Conservation (phyloP, 305 asterid genomes). For the Solanum chacoense region DNA sequence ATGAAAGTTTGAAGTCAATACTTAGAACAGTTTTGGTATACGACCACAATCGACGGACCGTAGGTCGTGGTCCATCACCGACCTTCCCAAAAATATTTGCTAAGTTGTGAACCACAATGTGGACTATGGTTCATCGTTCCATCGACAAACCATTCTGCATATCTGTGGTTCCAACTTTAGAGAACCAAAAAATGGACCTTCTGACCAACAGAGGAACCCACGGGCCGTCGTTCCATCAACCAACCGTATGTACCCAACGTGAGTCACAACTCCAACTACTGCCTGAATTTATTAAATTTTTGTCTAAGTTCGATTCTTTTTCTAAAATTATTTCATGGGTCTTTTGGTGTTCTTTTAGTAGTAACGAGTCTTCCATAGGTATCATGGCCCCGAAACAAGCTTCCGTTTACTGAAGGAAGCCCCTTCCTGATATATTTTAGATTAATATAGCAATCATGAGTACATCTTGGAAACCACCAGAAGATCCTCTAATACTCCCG, state of each 20-base stretch:
- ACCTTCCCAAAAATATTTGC: not conserved
- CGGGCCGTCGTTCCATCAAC: rapidly evolving
- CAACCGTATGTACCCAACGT: not conserved
- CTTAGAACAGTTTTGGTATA: not conserved
- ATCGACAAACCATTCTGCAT: not conserved
- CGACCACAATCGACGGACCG: not conserved
- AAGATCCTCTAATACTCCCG: not conserved
- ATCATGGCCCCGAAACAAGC: not conserved
- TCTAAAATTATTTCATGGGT: not conserved
- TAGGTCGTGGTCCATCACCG: not conserved
- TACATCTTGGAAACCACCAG: not conserved
- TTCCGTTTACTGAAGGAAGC: too few species aligned
- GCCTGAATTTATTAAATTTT: not conserved
- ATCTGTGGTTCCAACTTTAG: not conserved
- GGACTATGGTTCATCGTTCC: not conserved
- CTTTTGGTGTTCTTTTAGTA: too few species aligned
- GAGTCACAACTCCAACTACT: not conserved
- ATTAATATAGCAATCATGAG: not conserved
- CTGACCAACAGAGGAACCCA: not conserved
- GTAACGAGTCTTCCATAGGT: not conserved
- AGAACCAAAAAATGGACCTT: not conserved
- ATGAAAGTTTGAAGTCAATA: too few species aligned
- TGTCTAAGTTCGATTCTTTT: not conserved
- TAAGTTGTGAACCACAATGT: not conserved
- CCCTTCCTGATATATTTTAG: not conserved